Evolutionary conservation across 1,139 yeast genomes (phyloP).

Genomic region (Blastobotrys raffinosifermentans): DNA sequence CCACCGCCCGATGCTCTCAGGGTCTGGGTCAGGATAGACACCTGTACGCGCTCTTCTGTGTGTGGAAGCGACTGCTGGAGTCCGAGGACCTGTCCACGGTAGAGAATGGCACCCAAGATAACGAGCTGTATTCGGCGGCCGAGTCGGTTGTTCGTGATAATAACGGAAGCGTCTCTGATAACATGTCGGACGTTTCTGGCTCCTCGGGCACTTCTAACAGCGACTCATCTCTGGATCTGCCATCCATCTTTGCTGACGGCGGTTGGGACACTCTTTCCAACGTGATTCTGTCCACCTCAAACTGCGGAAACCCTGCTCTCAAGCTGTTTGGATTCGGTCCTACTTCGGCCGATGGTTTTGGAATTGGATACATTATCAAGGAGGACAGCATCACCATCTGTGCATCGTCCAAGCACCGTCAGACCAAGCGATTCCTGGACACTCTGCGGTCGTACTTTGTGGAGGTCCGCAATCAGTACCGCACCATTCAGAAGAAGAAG

Average conservation of each 20-base stretch:
- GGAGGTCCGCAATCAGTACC: conserved; percentile 52
- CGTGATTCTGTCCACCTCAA: conserved; percentile 58
- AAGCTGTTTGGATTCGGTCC: conserved; percentile 92
- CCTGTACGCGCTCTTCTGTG: conserved; percentile 77
- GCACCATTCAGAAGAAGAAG: conserved; percentile 5
- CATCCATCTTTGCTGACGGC: conserved; percentile 67
- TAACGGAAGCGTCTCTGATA: conserved; percentile 11
- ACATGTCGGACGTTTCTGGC: conserved; percentile 5
- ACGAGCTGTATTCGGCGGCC: conserved; percentile 5
- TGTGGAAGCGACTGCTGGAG: conserved; percentile 72
- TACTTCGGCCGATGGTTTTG: conserved; percentile 83
- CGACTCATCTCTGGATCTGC: conserved; percentile 33
- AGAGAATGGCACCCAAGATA: conserved; percentile 5
- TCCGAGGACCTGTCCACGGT: too few relatives aligned
- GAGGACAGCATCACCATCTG: conserved; percentile 80
- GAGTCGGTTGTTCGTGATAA: conserved; percentile 20
- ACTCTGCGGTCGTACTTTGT: conserved; percentile 63
- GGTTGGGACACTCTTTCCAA: conserved; percentile 70
- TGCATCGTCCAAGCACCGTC: conserved; percentile 86
- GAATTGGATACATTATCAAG: conserved; percentile 84
- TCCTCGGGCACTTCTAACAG: conserved; percentile 1
- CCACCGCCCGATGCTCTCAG: conserved; percentile 60
- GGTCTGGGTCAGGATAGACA: conserved; percentile 92
- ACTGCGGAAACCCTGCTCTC: conserved; percentile 82
- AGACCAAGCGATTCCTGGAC: conserved; percentile 74